Base-by-base conservation (phyloP, 106 monocot genomes). In the Dendrobium catenatum region DNA sequence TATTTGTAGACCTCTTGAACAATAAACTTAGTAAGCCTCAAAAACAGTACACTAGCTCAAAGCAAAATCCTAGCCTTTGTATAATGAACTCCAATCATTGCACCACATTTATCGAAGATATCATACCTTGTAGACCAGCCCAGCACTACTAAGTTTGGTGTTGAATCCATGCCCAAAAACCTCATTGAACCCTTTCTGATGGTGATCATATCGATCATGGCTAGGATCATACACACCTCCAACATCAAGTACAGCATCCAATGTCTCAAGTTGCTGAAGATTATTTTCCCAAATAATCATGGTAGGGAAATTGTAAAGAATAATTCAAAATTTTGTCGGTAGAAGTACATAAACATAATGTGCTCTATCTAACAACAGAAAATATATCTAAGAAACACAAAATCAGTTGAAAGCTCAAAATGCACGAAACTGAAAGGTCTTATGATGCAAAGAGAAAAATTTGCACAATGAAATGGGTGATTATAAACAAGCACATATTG, bases 211-310 rank as follows among this genome's bases (percentile, higher is more conserved):
- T 7, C 95, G 86, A 79, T 93, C 91, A 13, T 48, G 85, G 59
- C 82, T 83, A 4, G 95, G 93, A 86, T 99, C 98, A 72, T 95
- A 99, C 2, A 95, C 91, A 27, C 98, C 98, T 29, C 98, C 98
- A 37, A 99, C 98, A 89, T 99, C 98, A 79, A 99, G 95, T 77
- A 95, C 95, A 0, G 98, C 98, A 84, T 99, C 98, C 56, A 99
- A 82, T 9, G 89, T 84, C 40, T 99, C 93, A 33, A 99, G 80
- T 6, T 93, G 41, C 96, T 96, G 73, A 67, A 76, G 75, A 67
- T 72, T 51, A 64, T 55, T 68, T 43, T 55, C 48, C 26, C 4
- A 6, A 44, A 55, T 94, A 74, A 13, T 20, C 42, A 74, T 74
- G 17, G 4, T 22, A 74, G 26, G 11, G 26, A 51, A 48, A 27